These are phyloP conservation scores for Aureobasidium sp. DNA, from an alignment of 2,329 filamentous ascomycete species.

Conservation along the genomic window DNA sequence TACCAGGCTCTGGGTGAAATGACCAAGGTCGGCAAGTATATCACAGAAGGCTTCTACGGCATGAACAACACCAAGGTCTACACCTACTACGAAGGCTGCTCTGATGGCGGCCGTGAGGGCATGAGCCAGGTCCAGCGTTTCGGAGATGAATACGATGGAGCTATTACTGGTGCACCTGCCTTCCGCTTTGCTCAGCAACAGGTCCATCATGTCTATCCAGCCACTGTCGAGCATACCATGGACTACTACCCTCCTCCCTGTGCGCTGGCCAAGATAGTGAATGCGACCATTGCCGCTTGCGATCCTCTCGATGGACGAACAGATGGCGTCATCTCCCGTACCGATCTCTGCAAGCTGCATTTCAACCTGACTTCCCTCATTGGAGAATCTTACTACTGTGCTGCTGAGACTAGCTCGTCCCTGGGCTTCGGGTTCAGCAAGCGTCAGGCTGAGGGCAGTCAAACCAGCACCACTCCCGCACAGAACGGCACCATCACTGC, in stretches of 20 bases:
- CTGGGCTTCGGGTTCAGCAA: slow-evolving; percentile 1
- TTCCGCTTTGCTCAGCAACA: slow-evolving; percentile 40
- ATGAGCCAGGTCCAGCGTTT: slow-evolving; percentile 45
- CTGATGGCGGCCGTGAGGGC: slow-evolving; percentile 43
- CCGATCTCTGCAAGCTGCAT: slow-evolving; percentile 38
- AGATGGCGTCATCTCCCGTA: slow-evolving; percentile 45
- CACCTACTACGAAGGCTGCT: slow-evolving; percentile 47
- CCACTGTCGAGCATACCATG: slow-evolving; percentile 31
- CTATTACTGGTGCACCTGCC: slow-evolving; percentile 38
- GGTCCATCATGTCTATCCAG: slow-evolving; percentile 33
- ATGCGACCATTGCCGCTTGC: slow-evolving; percentile 46
- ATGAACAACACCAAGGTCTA: slow-evolving; percentile 26
- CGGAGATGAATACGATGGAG: slow-evolving; percentile 40
- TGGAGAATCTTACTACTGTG: slow-evolving; percentile 39
- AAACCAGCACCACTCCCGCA: slow-evolving; percentile 17
- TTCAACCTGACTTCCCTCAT: slow-evolving; percentile 39
- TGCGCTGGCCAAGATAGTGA: slow-evolving; percentile 44
- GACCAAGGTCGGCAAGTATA: slow-evolving; percentile 37
- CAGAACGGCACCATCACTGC: slow-evolving; percentile 27
- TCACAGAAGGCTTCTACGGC: slow-evolving; percentile 34
- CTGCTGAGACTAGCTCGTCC: slow-evolving; percentile 20
- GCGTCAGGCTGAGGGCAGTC: not conserved
- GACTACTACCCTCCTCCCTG: slow-evolving; percentile 37
- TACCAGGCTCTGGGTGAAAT: slow-evolving; percentile 46
- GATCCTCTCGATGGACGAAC: slow-evolving; percentile 46